Percentiles rank a stretch among this genome's conserved stretches.
Conservation (phyloP, 257 asterid genomes). For the Primulina huaijiensis region DNA sequence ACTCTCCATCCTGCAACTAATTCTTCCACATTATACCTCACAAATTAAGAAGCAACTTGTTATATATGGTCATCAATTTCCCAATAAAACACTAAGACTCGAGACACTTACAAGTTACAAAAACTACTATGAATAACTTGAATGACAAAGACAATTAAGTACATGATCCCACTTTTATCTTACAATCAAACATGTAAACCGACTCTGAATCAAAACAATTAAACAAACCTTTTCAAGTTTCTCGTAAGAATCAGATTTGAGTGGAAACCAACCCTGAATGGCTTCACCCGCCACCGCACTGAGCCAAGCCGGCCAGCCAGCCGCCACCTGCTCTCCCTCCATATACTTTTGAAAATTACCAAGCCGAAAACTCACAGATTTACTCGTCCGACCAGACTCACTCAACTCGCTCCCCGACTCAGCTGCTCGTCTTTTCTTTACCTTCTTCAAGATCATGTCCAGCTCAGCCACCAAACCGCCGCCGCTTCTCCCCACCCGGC, state of each 20-base stretch:
- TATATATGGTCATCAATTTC: slow-evolving; percentile 18
- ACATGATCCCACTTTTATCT: background rate
- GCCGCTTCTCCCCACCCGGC: slow-evolving; percentile 60
- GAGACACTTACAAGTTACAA: slow-evolving; percentile 19
- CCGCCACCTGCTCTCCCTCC: slow-evolving; percentile 91
- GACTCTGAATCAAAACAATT: background rate
- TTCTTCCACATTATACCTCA: too few species aligned
- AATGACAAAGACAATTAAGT: background rate
- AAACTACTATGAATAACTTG: background rate
- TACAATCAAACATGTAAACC: background rate
- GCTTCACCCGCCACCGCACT: slow-evolving; percentile 95
- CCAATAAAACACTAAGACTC: slow-evolving; percentile 17
- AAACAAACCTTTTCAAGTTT: slow-evolving; percentile 79
- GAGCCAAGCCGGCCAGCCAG: slow-evolving; percentile 98
- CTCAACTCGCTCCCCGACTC: slow-evolving; percentile 81
- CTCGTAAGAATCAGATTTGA: slow-evolving; percentile 72
- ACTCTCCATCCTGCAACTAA: too few species aligned
- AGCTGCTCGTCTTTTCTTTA: slow-evolving; percentile 62
- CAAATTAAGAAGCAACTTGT: background rate
- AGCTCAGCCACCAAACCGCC: slow-evolving; percentile 55
- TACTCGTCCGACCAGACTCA: slow-evolving; percentile 82
- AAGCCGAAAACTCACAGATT: slow-evolving; percentile 80
- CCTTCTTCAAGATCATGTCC: slow-evolving; percentile 85
- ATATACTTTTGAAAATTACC: slow-evolving; percentile 76
- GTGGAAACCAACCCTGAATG: slow-evolving; percentile 91